These are phyloP conservation scores for Leccinellum rugosiceps DNA, from an alignment of 768 basidiomycete genomes.

Conservation along the genomic window DNA sequence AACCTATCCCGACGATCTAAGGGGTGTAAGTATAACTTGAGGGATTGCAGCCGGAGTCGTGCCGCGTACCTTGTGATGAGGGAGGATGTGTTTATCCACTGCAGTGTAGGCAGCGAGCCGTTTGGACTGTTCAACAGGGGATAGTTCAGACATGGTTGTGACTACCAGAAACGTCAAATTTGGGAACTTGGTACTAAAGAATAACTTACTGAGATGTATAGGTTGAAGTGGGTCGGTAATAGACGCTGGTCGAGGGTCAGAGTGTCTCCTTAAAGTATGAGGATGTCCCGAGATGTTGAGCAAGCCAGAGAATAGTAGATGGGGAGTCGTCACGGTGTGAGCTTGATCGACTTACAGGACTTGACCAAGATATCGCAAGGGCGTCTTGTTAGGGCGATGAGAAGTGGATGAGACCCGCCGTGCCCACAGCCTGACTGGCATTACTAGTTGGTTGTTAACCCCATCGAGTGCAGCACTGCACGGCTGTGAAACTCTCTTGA, in stretches of 20 bases:
- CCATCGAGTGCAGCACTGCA: neutral
- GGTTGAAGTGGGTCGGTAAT: neutral
- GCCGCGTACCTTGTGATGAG: conserved; percentile 75
- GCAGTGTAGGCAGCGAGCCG: conserved; percentile 90
- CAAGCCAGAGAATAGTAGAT: neutral
- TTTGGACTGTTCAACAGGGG: conserved; percentile 76
- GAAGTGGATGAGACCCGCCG: neutral
- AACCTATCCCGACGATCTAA: conserved; percentile 86
- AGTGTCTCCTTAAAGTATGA: conserved; percentile 8
- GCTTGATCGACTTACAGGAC: conserved; percentile 17
- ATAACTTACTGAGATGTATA: conserved; percentile 8
- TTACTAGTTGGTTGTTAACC: neutral
- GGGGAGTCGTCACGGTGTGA: too few species aligned
- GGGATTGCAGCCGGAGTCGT: neutral
- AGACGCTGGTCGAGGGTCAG: conserved; percentile 9
- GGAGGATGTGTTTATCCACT: conserved; percentile 83
- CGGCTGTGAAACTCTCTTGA: neutral
- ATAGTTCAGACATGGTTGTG: conserved; percentile 28
- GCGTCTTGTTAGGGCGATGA: conserved; percentile 9
- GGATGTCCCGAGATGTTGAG: too few species aligned
- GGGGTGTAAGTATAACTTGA: neutral
- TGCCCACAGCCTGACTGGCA: conserved; percentile 1
- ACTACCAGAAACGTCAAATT: conserved; percentile 2
- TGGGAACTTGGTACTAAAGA: neutral
- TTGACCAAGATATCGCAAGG: conserved; percentile 9